Evolutionary conservation across 177 flowering plant species (phyloP).

Genomic region (Vitis hybrid): DNA sequence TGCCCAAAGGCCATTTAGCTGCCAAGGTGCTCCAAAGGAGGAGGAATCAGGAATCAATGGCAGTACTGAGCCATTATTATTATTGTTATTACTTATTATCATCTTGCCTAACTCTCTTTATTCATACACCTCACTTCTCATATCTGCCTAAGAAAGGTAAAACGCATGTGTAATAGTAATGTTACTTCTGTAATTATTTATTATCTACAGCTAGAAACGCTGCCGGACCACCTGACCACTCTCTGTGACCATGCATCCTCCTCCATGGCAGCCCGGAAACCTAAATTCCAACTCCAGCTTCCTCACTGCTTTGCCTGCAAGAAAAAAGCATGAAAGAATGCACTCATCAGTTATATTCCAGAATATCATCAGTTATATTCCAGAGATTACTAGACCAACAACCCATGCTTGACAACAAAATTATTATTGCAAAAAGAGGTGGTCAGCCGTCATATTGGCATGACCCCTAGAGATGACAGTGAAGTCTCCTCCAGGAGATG

Average conservation of each 20-base stretch:
- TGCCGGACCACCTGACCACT: neutral
- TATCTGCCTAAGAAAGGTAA: neutral
- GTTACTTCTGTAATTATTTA: slow-evolving; percentile 1
- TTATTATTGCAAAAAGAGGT: no score
- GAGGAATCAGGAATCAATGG: no score
- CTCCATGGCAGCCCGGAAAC: neutral
- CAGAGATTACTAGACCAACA: no score
- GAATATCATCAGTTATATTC: no score
- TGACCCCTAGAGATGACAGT: no score
- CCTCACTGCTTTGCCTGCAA: slow-evolving; percentile 51
- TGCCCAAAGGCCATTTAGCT: no score
- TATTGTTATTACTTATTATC: no score
- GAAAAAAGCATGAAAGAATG: neutral
- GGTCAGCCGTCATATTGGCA: no score
- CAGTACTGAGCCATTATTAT: no score
- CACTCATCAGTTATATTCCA: neutral
- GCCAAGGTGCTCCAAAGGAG: no score
- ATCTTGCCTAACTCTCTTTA: neutral
- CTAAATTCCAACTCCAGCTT: slow-evolving; percentile 6
- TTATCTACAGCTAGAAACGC: slow-evolving; percentile 12
- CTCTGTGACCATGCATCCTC: neutral
- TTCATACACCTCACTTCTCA: neutral
- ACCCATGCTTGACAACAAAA: no score
- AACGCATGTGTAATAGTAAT: neutral
- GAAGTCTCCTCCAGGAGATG: no score